phyloP scores from a whole-genome alignment of 257 asterid species.

The Prunella vulgaris region DNA sequence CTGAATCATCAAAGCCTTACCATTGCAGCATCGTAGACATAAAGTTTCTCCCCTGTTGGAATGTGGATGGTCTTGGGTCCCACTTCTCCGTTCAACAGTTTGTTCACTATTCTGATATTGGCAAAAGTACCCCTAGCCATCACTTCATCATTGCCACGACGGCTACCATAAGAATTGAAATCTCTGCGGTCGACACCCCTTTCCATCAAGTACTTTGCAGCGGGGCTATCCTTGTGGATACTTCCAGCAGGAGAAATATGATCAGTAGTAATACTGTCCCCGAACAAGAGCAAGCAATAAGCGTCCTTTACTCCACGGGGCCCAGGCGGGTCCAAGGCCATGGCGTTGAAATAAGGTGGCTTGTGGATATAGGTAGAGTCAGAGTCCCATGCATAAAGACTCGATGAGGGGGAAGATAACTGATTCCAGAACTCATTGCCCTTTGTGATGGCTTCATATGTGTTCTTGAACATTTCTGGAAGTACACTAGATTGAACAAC shows the following conservation, averaged over 20 bases:
- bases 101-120: conserved; percentile 77
- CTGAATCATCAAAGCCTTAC: conserved; percentile 25
- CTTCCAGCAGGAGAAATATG: conserved; percentile 98
- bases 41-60: conserved; percentile 81
- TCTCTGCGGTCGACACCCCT: conserved; percentile 86
- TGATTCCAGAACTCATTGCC: conserved; percentile 84
- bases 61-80: conserved; percentile 90
- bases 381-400: conserved; percentile 76
- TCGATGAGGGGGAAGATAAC: conserved; percentile 66
- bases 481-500: conserved; percentile 92
- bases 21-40: conserved; percentile 84
- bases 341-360: conserved; percentile 85
- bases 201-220: conserved; percentile 78
- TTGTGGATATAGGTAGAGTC: conserved; percentile 86
- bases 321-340: conserved; percentile 86
- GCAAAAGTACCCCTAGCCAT: conserved; percentile 99
- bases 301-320: conserved; percentile 83
- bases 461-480: conserved; percentile 94
- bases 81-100: conserved; percentile 76
- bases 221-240: conserved; percentile 91
- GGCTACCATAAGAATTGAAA: conserved; percentile 93
- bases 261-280: conserved; percentile 95
- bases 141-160: conserved; percentile 94
- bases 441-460: conserved; percentile 79
- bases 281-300: conserved; percentile 75